Base-by-base conservation (phyloP, 345 rosid genomes). In the Viola odorata region DNA sequence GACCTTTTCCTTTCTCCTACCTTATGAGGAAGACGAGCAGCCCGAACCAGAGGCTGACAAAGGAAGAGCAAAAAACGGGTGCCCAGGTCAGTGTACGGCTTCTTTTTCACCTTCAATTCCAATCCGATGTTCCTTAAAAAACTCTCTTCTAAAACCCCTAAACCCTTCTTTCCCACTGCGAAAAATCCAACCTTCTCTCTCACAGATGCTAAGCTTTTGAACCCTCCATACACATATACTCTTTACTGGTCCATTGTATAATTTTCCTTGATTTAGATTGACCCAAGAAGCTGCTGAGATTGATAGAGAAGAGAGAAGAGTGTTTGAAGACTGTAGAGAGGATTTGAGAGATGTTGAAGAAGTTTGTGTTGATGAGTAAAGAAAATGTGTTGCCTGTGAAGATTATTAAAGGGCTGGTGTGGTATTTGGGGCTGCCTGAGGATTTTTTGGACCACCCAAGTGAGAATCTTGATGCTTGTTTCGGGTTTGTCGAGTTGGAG, bases 261-360 rank as follows among this genome's bases (percentile, higher is more conserved):
- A 80, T 73, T 75, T 87, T 62, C 98, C 98, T n/a, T 87, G 98
- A 96, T 92, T 89, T 75, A 81, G 81, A 74, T 57, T 92, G 65
- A 92, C 96, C 64, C 77, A 59, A 50, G 85, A 84, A 75, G 94
- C 96, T 56, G 53, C 57, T 53, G 89, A 82, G 64, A 79, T 86
- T 54, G 83, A 89, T 66, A 66, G 60, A 40, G 77, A 80, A 64
- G 95, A 91, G 76, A 76, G 62, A 56, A 62, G 51, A 64, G 74
- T 80, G 4, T 73, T 69, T 50, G 77, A 81, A 61, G 77, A 78
- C 6, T 76, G 73, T 39, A 74, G 69, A 6, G 87, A 73, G 3
- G 92, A 85, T 58, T 67, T 91, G 69, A 60, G 66, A 39, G 16
- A 78, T 95, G 66, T 57, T 91, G 66, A 85, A 56, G 81, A 87